phyloP scores from a whole-genome alignment of 768 basidiomycete species.

The Mycena filopes region DNA sequence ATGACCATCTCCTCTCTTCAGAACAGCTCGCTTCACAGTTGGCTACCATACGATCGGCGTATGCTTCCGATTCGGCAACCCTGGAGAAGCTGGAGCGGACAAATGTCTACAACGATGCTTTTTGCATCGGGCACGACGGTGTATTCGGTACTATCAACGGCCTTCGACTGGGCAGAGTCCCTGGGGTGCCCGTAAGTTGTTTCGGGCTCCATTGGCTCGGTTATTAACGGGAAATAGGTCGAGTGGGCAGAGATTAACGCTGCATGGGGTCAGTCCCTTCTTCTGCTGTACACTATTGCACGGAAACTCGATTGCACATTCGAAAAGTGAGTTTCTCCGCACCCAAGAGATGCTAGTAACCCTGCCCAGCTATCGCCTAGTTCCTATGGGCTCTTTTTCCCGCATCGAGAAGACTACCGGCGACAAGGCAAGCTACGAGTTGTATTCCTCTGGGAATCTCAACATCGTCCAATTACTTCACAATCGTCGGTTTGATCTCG shows the following conservation, averaged over 20 bases:
- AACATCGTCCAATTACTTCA: conserved; percentile 90
- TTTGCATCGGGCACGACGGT: conserved; percentile 94
- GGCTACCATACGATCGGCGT: conserved; percentile 79
- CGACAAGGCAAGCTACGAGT: conserved; percentile 87
- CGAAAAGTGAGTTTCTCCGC: conserved; percentile 67
- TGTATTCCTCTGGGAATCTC: conserved; percentile 95
- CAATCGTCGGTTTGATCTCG: conserved; percentile 94
- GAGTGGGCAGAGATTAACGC: conserved; percentile 99
- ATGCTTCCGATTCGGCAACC: conserved; percentile 78
- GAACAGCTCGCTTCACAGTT: conserved; percentile 77
- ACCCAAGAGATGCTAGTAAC: conserved; percentile 7
- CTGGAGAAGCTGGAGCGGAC: conserved; percentile 89
- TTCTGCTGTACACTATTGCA: conserved; percentile 91
- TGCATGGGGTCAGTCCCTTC: conserved; percentile 96
- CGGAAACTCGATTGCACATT: conserved; percentile 92
- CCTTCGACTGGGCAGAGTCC: conserved; percentile 88
- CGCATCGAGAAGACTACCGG: conserved; percentile 86
- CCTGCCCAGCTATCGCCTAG: conserved; percentile 77
- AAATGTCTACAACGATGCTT: conserved; percentile 96
- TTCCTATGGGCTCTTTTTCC: conserved; percentile 96
- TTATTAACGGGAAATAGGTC: conserved; percentile 60
- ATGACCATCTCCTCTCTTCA: conserved; percentile 71
- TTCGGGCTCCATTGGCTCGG: not conserved
- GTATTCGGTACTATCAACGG: conserved; percentile 99
- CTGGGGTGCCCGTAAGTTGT: conserved; percentile 76